Evolutionary conservation across 2,329 filamentous ascomycete species (phyloP), one percentile per base, ranked within the genome.

Genomic region (Chalaropsis ovoidea): DNA sequence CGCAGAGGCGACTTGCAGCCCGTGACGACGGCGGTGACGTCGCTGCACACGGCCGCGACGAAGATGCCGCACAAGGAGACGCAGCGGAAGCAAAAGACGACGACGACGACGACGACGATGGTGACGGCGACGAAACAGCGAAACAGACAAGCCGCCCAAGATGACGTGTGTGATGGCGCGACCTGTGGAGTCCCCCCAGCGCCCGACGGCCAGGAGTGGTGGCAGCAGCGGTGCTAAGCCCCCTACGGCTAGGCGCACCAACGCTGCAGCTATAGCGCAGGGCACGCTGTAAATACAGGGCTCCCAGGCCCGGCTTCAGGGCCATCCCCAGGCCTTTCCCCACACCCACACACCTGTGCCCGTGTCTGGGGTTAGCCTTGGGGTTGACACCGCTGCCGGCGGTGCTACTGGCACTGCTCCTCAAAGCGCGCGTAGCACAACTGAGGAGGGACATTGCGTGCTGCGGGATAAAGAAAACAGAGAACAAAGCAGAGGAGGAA

Each of bases 391-490:
- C 43, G 15, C 2, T 6, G n/a, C 15, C 27, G 19, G 60, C 35
- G 19, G 62, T 62, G 58, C 43, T 47, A 64, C 11, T 52, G 49
- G 45, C 8, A 17, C 15, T 11, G 35, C 49, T 24, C 15, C 54
- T 56, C 17, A 64, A 15, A 47, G 49, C 49, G n/a, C 62, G 62
- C 1, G 63, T 47, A n/a, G 62, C 62, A 58, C 41, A 67, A 39
- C 62, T 62, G 17, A 67, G 61, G 35, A 67, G 45, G 6, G 66
- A 62, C 66, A 67, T 67, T 62, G 52, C n/a, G 5, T 24, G 8
- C n/a, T 24, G 22, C 15, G 19, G 15, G n/a, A 27, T 4, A 42
- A 63, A 19, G 24, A 45, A 24, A 61, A 39, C 4, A 39, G 35
- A 35, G 13, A 22, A n/a, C 22, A 49, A 49, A 17, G 8, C 8